Conservation (phyloP, 2,329 filamentous ascomycete species). For the Phyllosticta citrichinensis region DNA sequence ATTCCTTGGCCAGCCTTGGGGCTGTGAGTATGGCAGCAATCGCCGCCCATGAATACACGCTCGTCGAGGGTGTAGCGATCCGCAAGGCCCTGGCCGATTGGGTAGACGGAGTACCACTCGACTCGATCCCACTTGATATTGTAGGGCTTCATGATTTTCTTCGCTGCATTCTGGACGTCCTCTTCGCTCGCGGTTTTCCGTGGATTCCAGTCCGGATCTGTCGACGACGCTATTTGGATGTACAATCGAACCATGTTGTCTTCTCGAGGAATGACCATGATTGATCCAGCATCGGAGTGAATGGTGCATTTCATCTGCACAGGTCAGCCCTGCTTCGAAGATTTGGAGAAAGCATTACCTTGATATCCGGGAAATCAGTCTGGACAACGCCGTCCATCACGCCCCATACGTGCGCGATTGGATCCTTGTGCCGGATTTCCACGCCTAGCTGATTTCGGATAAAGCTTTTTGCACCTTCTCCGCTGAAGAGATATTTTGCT, state of each 20-base stretch:
- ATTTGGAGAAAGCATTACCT: slow-evolving; percentile 27
- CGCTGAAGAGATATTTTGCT: slow-evolving; percentile 53
- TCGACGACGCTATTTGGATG: slow-evolving; percentile 53
- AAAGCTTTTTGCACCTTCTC: slow-evolving; percentile 52
- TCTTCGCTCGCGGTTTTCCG: slow-evolving; percentile 50
- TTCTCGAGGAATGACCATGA: slow-evolving; percentile 52
- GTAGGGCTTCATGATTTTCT: slow-evolving; percentile 51
- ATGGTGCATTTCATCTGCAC: slow-evolving; percentile 57
- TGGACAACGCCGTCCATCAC: slow-evolving; percentile 57
- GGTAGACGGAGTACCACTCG: slow-evolving; percentile 58
- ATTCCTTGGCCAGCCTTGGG: slow-evolving; percentile 57
- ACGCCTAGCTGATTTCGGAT: slow-evolving; percentile 56
- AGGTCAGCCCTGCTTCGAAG: not conserved
- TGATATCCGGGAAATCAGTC: slow-evolving; percentile 54
- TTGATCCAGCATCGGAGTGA: slow-evolving; percentile 52
- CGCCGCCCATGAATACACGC: slow-evolving; percentile 56
- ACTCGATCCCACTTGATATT: slow-evolving; percentile 53
- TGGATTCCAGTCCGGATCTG: slow-evolving; percentile 51
- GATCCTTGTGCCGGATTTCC: slow-evolving; percentile 53
- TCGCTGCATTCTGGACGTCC: slow-evolving; percentile 48
- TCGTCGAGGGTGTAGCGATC: slow-evolving; percentile 55
- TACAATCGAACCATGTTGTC: slow-evolving; percentile 46
- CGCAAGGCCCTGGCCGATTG: slow-evolving; percentile 56
- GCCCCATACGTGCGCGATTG: slow-evolving; percentile 55
- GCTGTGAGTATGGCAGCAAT: slow-evolving; percentile 54